Evolutionary conservation across 441 rosid species (phyloP).

Genomic region (Erysimum pusillum): DNA sequence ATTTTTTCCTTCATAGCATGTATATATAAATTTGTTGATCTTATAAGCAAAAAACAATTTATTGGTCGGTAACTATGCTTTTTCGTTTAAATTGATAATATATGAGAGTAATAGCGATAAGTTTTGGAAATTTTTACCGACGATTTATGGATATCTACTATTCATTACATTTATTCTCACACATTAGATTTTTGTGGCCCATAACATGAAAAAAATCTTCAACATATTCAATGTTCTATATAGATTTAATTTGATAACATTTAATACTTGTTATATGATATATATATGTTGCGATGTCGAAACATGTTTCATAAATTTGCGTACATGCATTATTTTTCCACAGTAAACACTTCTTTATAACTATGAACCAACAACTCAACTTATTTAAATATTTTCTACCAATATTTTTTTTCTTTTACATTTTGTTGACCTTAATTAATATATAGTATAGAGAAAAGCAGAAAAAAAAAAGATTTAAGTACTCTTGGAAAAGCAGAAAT

Average conservation of each 20-base stretch:
- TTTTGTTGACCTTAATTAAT: background rate
- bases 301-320: constrained; percentile 5
- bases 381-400: background rate
- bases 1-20: no score
- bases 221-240: background rate
- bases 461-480: background rate
- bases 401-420: background rate
- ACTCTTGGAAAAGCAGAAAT: background rate
- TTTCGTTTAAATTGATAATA: background rate
- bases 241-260: background rate
- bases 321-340: background rate
- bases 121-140: background rate
- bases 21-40: background rate
- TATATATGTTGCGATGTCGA: constrained; percentile 8
- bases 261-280: background rate
- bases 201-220: background rate
- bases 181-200: constrained; percentile 32
- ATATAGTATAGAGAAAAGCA: no score
- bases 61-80: background rate
- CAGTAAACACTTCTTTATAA: background rate
- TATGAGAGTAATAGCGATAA: background rate
- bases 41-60: background rate
- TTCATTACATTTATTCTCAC: constrained; percentile 1
- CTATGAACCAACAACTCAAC: background rate
- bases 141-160: background rate